These are phyloP conservation scores for Centrapalus pauciflorus DNA, from an alignment of 129 eudicot species.

Conservation along the genomic window DNA sequence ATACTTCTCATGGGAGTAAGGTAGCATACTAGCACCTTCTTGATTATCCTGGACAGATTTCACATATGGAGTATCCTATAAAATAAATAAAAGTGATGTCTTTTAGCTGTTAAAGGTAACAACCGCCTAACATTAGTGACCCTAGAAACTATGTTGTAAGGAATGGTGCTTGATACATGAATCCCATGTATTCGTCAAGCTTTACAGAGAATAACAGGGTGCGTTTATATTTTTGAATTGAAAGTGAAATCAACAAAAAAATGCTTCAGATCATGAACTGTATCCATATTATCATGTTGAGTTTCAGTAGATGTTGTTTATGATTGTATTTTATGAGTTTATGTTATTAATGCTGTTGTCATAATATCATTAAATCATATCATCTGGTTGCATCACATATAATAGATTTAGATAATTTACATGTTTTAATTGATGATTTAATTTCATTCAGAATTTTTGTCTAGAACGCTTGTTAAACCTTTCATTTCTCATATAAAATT, in stretches of 20 bases:
- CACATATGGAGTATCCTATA: not conserved
- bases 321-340: too few species aligned
- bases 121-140: not conserved
- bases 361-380: not conserved
- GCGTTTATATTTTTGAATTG: not conserved
- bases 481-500: too few species aligned
- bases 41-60: not conserved
- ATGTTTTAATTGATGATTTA: too few species aligned
- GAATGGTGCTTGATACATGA: not conserved
- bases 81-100: not conserved
- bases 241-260: not conserved
- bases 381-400: not conserved
- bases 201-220: not conserved
- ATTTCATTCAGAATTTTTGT: not conserved
- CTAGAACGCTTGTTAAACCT: not conserved
- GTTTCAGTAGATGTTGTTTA: too few species aligned
- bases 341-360: not conserved
- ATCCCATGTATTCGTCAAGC: not conserved
- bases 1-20: conserved; percentile 41
- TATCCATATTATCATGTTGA: too few species aligned
- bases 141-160: not conserved
- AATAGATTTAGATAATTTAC: not conserved
- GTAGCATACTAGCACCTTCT: conserved; percentile 23
- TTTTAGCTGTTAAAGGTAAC: not conserved
- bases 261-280: too few species aligned